phyloP scores from a whole-genome alignment of 1,284 basidiomycete genomes.

The Pterulicium gracile region DNA sequence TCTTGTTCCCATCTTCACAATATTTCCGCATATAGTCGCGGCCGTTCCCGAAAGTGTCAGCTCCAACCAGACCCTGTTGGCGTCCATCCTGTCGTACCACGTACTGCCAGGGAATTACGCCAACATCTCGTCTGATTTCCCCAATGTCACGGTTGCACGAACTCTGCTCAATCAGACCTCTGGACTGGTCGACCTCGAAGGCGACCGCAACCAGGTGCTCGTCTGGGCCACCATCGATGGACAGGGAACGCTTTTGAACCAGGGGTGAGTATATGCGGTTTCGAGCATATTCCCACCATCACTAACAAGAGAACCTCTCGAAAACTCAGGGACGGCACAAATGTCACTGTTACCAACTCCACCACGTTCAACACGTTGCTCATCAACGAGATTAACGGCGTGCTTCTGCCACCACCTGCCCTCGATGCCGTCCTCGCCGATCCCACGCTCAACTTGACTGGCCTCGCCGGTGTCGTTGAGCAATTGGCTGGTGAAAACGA shows the following conservation, averaged over 20 bases:
- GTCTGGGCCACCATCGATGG: constrained; percentile 43
- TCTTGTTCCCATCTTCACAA: constrained; percentile 5
- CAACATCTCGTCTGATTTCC: constrained; percentile 27
- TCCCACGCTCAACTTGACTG: constrained; percentile 30
- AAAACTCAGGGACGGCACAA: constrained; percentile 20
- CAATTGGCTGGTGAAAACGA: constrained; percentile 8
- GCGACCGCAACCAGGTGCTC: constrained; percentile 48
- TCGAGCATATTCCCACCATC: too few relatives aligned
- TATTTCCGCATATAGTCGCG: constrained; percentile 17
- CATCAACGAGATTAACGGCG: constrained; percentile 38
- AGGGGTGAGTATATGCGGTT: constrained; percentile 27
- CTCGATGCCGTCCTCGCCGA: constrained; percentile 19
- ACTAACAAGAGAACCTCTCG: too few relatives aligned
- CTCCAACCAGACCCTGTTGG: constrained; percentile 15
- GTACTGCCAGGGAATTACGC: constrained; percentile 44
- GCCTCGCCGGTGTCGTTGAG: constrained; percentile 18
- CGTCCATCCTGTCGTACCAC: constrained; percentile 51
- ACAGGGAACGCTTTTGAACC: constrained; percentile 41
- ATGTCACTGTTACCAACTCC: constrained; percentile 34
- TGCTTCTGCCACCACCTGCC: constrained; percentile 42
- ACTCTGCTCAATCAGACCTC: constrained; percentile 42
- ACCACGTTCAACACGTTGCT: constrained; percentile 36
- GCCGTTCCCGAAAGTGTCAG: constrained; percentile 15
- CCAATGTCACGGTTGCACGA: constrained; percentile 52
- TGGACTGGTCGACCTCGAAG: constrained; percentile 39